Conservation (phyloP, 495 filamentous ascomycete species). For the Penicillium bovifimosum region DNA sequence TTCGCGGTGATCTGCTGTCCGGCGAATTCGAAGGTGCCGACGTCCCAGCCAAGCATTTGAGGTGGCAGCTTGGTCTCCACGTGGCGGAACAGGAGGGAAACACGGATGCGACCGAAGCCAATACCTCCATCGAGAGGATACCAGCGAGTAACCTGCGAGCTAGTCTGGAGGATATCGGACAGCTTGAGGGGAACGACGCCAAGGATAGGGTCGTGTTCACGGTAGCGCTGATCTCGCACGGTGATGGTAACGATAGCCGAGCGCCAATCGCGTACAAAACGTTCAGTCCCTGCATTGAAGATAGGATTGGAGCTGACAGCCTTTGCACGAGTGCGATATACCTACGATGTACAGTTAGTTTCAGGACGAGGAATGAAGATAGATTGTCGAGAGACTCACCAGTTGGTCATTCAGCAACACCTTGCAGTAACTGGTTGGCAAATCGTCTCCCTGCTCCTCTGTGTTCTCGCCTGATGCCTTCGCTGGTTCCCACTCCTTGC, state of each 20-base stretch:
- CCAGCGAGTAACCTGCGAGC: conserved; percentile 70
- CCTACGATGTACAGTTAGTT: conserved; percentile 21
- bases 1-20: conserved; percentile 58
- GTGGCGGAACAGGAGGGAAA: conserved; percentile 80
- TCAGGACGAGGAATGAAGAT: neutral
- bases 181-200: conserved; percentile 85
- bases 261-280: conserved; percentile 93
- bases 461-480: conserved; percentile 77
- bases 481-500: conserved; percentile 84
- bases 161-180: conserved; percentile 77
- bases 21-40: conserved; percentile 85
- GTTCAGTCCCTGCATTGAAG: conserved; percentile 92
- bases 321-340: conserved; percentile 88
- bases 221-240: conserved; percentile 78
- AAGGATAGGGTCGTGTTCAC: conserved; percentile 91
- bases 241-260: conserved; percentile 79
- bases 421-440: conserved; percentile 89
- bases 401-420: conserved; percentile 85
- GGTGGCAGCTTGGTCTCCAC: conserved; percentile 79
- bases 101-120: conserved; percentile 82
- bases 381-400: conserved; percentile 29
- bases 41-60: conserved; percentile 81
- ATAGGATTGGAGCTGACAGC: conserved; percentile 90
- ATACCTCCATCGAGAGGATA: conserved; percentile 65
- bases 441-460: conserved; percentile 68